These are phyloP conservation scores for Ceratocystis alfenasii DNA, from an alignment of 2,329 filamentous ascomycete genomes.

Conservation along the genomic window DNA sequence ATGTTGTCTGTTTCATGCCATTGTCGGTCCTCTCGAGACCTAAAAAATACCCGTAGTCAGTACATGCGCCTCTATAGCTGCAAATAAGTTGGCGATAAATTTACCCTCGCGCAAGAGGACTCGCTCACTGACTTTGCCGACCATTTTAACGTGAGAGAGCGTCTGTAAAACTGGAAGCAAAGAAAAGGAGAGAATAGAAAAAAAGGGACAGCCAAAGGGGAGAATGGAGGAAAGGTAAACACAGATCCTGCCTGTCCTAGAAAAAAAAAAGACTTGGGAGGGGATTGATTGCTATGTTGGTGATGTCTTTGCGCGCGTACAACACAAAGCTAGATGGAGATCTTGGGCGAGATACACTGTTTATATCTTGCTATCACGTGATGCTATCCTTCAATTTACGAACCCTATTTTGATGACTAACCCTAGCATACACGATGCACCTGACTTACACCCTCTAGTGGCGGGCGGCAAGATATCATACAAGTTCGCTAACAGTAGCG, in stretches of 20 bases:
- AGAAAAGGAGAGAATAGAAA: background rate
- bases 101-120: conserved; percentile 51
- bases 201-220: background rate
- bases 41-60: conserved; percentile 30
- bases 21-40: conserved; percentile 95
- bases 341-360: background rate
- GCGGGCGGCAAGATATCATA: background rate
- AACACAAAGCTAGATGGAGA: background rate
- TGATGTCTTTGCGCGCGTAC: background rate
- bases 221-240: too few relatives aligned
- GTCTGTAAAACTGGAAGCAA: background rate
- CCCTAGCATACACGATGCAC: background rate
- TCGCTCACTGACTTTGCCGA: conserved; percentile 53
- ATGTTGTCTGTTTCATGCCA: conserved; percentile 89
- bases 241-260: too few relatives aligned
- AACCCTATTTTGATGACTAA: background rate
- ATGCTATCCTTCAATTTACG: too few relatives aligned
- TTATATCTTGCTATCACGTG: background rate
- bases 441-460: background rate
- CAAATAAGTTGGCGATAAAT: background rate
- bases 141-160: conserved; percentile 34
- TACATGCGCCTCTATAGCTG: conserved; percentile 9
- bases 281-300: background rate
- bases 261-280: background rate
- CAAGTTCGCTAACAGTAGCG: background rate